A percentile compares a stretch with the other conserved stretches of the same genome.
Evolutionary conservation across 1,139 yeast species (phyloP).

Genomic region (Petasospora fabianii): DNA sequence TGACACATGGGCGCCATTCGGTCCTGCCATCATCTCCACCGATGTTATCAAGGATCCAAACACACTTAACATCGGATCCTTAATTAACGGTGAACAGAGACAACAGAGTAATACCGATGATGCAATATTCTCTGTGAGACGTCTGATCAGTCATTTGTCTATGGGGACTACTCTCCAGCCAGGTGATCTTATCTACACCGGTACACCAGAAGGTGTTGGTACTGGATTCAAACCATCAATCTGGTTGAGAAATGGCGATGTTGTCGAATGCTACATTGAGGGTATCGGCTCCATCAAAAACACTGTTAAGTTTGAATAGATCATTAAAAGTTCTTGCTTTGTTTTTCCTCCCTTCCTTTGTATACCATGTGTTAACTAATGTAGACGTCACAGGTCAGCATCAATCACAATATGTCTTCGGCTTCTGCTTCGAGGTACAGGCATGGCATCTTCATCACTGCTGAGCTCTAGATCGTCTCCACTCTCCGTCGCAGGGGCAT

Average conservation of each 20-base stretch:
- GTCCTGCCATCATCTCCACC: slow-evolving; percentile 40
- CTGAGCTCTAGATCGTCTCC: not conserved
- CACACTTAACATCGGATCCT: slow-evolving; percentile 34
- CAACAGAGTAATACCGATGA: slow-evolving; percentile 46
- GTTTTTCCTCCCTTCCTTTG: no score
- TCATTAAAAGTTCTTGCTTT: no score
- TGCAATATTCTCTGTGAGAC: slow-evolving; percentile 44
- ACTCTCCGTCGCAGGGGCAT: not conserved
- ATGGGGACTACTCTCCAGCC: slow-evolving; percentile 49
- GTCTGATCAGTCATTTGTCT: slow-evolving; percentile 44
- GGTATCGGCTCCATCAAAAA: slow-evolving; percentile 44
- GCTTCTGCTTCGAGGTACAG: not conserved
- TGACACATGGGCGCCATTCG: slow-evolving; percentile 36
- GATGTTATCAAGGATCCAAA: slow-evolving; percentile 33
- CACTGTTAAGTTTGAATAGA: slow-evolving; percentile 32
- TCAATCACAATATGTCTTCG: not conserved
- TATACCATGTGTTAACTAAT: no score
- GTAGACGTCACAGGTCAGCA: no score
- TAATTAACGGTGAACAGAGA: slow-evolving; percentile 41
- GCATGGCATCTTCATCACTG: not conserved
- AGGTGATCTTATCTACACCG: slow-evolving; percentile 49
- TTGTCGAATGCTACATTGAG: slow-evolving; percentile 39
- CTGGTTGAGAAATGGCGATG: slow-evolving; percentile 46
- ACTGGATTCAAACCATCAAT: slow-evolving; percentile 41
- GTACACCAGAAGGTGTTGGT: slow-evolving; percentile 54